Percentiles rank a stretch among this genome's conserved stretches.
Evolutionary conservation across 2,329 filamentous ascomycete species (phyloP).

Genomic region (Cercospora sesami): DNA sequence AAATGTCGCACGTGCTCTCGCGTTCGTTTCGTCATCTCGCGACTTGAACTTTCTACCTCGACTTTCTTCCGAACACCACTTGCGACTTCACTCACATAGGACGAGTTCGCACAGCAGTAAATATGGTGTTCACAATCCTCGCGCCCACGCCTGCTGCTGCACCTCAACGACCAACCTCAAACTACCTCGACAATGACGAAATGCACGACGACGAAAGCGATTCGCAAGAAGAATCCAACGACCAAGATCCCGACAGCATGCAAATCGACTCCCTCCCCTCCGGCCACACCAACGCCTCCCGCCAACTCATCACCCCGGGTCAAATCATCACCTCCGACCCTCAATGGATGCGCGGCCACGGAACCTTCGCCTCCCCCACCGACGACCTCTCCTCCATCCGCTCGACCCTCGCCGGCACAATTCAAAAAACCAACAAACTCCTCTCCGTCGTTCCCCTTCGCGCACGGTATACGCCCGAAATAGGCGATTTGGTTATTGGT

Average conservation of each 20-base stretch:
- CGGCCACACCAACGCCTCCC: slow-evolving; percentile 42
- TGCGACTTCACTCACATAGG: not conserved
- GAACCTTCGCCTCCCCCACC: slow-evolving; percentile 69
- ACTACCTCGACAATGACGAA: slow-evolving; percentile 19
- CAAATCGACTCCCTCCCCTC: slow-evolving; percentile 54
- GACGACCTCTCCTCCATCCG: slow-evolving; percentile 67
- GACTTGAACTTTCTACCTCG: slow-evolving; percentile 2
- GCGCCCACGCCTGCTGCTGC: slow-evolving; percentile 49
- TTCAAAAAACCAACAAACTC: slow-evolving; percentile 94
- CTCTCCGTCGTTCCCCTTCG: slow-evolving; percentile 87
- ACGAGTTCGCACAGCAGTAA: not conserved
- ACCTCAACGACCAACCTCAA: slow-evolving; percentile 29
- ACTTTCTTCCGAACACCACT: not conserved
- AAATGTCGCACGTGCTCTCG: not conserved
- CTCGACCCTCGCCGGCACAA: slow-evolving; percentile 84
- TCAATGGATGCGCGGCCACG: slow-evolving; percentile 99
- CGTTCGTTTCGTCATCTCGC: not conserved
- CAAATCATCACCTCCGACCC: slow-evolving; percentile 83
- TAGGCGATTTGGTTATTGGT: slow-evolving; percentile 91
- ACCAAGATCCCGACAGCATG: slow-evolving; percentile 37
- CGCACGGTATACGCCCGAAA: slow-evolving; percentile 91
- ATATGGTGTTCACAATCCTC: slow-evolving; percentile 62
- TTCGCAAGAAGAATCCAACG: slow-evolving; percentile 36
- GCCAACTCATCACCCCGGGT: slow-evolving; percentile 78
- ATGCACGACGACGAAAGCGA: slow-evolving; percentile 39